These are phyloP conservation scores for Ambispora gerdemannii DNA, from an alignment of 192 early-diverging fungal species.

Conservation along the genomic window DNA sequence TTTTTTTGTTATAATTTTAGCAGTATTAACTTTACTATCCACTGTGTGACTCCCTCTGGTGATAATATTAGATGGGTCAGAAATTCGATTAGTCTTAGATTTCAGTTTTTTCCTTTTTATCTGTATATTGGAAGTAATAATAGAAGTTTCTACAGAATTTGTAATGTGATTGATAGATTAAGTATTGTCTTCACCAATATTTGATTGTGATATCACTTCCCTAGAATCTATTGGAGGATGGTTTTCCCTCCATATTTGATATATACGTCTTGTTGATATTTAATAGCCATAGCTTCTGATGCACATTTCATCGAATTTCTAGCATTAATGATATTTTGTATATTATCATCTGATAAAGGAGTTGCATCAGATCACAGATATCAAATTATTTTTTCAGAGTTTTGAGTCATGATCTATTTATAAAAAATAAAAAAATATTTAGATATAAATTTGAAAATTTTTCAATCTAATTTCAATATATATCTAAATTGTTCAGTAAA, in stretches of 20 bases:
- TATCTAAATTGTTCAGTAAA: conserved; percentile 1
- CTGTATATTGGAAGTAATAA: conserved; percentile 16
- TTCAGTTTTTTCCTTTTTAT: conserved; percentile 22
- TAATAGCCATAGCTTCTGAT: conserved; percentile 6
- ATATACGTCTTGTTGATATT: conserved; percentile 7
- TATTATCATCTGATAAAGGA: conserved; percentile 2
- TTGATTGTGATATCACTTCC: not conserved
- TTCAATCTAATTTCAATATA: conserved; percentile 16
- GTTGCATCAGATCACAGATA: not conserved
- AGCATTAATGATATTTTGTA: conserved; percentile 7
- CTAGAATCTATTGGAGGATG: not conserved
- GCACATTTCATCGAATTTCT: not conserved
- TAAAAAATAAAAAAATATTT: no score
- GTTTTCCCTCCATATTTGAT: not conserved
- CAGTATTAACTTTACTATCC: not conserved
- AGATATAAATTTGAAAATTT: no score
- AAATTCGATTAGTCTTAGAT: conserved; percentile 10
- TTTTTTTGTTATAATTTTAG: no score
- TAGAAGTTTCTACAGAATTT: not conserved
- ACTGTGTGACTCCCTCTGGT: not conserved
- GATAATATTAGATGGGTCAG: conserved; percentile 14
- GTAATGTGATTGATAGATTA: not conserved
- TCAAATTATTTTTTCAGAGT: conserved; percentile 9
- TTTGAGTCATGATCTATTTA: no score
- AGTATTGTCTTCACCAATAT: not conserved